A percentile compares a stretch with the other conserved stretches of the same genome.
These are phyloP conservation scores for Nicotiana tomentosiformis DNA, from an alignment of 257 asterid species.

Conservation along the genomic window DNA sequence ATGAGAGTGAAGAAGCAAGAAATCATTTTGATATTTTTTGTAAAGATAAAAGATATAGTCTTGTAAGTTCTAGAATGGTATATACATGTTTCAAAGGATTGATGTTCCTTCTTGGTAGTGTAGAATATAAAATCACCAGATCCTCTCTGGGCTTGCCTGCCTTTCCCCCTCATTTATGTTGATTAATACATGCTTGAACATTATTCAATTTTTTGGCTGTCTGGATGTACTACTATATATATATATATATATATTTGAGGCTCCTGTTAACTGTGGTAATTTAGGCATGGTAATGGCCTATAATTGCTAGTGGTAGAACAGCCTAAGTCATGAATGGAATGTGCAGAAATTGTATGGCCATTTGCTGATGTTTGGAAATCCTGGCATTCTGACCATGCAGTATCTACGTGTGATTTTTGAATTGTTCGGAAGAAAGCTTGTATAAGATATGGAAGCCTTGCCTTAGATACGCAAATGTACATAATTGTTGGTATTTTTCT, in stretches of 20 bases:
- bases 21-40: constrained; percentile 23
- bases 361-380: neutral
- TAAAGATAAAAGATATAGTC: constrained; percentile 37
- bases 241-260: neutral
- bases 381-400: too few species aligned
- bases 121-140: neutral
- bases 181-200: neutral
- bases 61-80: constrained; percentile 29
- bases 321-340: neutral
- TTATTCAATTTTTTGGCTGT: neutral
- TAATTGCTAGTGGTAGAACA: neutral
- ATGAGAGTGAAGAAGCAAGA: constrained; percentile 24
- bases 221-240: neutral
- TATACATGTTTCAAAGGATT: constrained; percentile 21
- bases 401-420: too few species aligned
- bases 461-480: too few species aligned
- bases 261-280: neutral
- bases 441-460: too few species aligned
- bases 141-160: neutral
- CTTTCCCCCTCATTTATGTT: neutral
- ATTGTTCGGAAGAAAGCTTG: too few species aligned
- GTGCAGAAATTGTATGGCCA: neutral
- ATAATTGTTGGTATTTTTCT: too few species aligned
- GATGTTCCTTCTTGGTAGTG: constrained; percentile 4
- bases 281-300: neutral